phyloP scores from a whole-genome alignment of 2,329 filamentous ascomycete species.

The Claviceps purpurea region DNA sequence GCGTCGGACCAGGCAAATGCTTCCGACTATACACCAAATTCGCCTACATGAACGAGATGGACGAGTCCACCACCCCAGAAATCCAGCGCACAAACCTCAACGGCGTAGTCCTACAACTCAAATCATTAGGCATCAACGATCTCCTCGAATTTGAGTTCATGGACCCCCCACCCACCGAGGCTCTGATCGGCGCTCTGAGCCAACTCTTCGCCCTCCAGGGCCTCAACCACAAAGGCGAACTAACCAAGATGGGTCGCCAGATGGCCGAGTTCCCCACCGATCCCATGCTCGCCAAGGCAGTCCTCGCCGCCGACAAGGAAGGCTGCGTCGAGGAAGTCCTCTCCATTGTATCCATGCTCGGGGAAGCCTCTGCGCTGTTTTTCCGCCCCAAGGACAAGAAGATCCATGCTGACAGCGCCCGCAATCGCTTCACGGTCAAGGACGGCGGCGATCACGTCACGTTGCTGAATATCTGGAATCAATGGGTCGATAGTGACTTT shows the following conservation, averaged over 20 bases:
- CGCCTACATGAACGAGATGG: conserved; percentile 88
- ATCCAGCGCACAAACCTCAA: conserved; percentile 86
- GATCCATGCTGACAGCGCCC: conserved; percentile 83
- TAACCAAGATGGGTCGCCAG: conserved; percentile 82
- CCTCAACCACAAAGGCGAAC: conserved; percentile 72
- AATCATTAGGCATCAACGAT: conserved; percentile 83
- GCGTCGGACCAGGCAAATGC: conserved; percentile 83
- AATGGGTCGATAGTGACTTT: conserved; percentile 90
- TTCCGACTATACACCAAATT: conserved; percentile 90
- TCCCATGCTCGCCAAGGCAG: conserved; percentile 78
- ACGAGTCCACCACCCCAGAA: conserved; percentile 82
- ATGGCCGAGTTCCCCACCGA: conserved; percentile 95
- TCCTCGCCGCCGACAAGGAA: conserved; percentile 77
- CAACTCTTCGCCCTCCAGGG: conserved; percentile 84
- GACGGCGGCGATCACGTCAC: conserved; percentile 85
- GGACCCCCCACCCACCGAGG: conserved; percentile 82
- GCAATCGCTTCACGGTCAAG: conserved; percentile 75
- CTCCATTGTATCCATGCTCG: conserved; percentile 86
- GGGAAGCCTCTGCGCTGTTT: conserved; percentile 79
- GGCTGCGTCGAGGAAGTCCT: conserved; percentile 91
- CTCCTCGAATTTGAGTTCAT: conserved; percentile 92
- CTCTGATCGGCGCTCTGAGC: conserved; percentile 78
- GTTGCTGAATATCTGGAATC: conserved; percentile 84
- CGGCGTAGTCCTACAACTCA: conserved; percentile 70
- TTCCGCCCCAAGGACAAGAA: conserved; percentile 96